Evolutionary conservation across 2,329 filamentous ascomycete genomes (phyloP), one percentile per base, ranked within the genome.

Genomic region (Rhinocladiella similis): DNA sequence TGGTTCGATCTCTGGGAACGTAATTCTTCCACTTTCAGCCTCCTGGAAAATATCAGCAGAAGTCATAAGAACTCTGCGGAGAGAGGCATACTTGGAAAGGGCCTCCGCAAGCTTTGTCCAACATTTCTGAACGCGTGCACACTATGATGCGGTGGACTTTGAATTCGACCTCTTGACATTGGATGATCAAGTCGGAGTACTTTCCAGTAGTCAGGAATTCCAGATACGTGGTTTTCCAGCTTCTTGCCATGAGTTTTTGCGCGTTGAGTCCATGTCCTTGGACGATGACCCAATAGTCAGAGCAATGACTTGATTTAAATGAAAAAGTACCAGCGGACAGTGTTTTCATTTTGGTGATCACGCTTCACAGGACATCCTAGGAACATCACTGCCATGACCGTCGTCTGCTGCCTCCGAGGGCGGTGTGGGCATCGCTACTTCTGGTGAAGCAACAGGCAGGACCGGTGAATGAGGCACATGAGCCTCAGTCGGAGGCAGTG

Each of bases 131-230:
- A 22, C 65, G 53, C 1, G 56, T 7, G 50, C 64, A 68, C 4
- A 69, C 49, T 14, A 68, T 59, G 5, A 47, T 29, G 49, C 65
- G 65, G 42, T 70, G 66, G 3, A 68, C 66, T 7, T 58, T 60
- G 50, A 67, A 67, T 19, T 61, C 55, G 14, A 59, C 16, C 2
- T 53, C 64, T 29, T 65, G 48, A 53, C 65, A 68, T 16, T 22
- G 43, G 29, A 59, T 53, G 27, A 42, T 52, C 13, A 59, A 39
- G 29, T 59, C 57, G 3, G 53, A 46, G 36, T 50, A 59, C 20
- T 53, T 59, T 16, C 45, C 45, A 13, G 43, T 10, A 14, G 16
- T 39, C 27, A 55, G 25, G 14, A 46, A 46, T 22, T 13, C 19
- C 2, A 46, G 20, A 16, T 25, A 46, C n/a, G 13, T 16, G 19